Percentiles rank a stretch among this genome's conserved stretches.
Conservation (phyloP, 164 flowering plant species). For the Stephania yunnanensis region DNA sequence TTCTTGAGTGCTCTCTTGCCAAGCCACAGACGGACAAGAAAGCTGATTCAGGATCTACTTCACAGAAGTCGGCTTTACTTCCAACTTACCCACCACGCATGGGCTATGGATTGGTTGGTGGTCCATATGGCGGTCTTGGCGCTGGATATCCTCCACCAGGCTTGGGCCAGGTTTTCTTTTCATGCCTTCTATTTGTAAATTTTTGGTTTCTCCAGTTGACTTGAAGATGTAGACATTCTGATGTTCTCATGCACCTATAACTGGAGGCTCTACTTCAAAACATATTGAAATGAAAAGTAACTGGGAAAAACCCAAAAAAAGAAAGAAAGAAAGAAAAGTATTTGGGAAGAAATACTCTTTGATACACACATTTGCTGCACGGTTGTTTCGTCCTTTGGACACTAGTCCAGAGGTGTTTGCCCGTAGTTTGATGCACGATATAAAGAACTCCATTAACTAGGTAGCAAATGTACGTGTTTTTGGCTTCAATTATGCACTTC, state of each 20-base stretch:
- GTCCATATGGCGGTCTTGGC: slow-evolving; percentile 52
- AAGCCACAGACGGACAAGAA: slow-evolving; percentile 79
- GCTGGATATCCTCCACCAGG: slow-evolving; percentile 64
- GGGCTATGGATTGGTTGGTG: slow-evolving; percentile 62
- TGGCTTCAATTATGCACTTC: background rate
- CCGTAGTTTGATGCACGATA: too few species aligned
- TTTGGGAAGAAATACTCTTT: too few species aligned
- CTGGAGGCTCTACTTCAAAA: background rate
- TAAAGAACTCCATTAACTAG: too few species aligned
- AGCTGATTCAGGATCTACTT: slow-evolving; percentile 36
- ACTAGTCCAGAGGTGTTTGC: too few species aligned
- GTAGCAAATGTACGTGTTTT: too few species aligned
- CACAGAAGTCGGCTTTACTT: slow-evolving; percentile 49
- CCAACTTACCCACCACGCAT: slow-evolving; percentile 52
- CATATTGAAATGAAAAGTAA: too few species aligned
- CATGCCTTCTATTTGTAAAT: background rate
- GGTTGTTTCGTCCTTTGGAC: too few species aligned
- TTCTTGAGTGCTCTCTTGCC: slow-evolving; percentile 83
- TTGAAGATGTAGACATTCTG: background rate
- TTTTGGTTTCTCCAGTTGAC: background rate
- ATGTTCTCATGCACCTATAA: background rate
- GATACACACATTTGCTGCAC: too few species aligned
- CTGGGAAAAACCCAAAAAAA: too few species aligned
- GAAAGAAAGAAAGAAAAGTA: too few species aligned
- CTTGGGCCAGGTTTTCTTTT: slow-evolving; percentile 43